Base-by-base conservation (phyloP, 2,329 filamentous ascomycete species). In the Exophiala calicioides region DNA sequence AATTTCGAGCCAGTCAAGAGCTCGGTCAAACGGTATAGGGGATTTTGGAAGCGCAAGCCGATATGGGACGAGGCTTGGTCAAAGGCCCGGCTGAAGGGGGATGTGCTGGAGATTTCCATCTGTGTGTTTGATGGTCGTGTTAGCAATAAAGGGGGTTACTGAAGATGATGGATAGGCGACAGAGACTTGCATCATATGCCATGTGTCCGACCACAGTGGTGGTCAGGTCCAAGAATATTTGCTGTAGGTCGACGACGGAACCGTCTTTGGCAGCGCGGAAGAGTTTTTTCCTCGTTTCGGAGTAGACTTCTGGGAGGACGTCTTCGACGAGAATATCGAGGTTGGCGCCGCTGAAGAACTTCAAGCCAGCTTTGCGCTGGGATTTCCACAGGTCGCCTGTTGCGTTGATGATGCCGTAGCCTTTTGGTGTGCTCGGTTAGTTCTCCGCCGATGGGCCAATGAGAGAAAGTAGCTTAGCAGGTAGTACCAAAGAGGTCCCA, bases 131-230 rank as follows among this genome's bases (percentile, higher is more conserved):
- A 3, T 40, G 27, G 32, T 8, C 16, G 10, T 49, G 7, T 37
- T 15, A 50, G 45, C 21, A 29, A 10, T 44, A 16, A 24, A 16
- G 18, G 3, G 29, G 47, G 19, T 52, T 24, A 26, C 24, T 26
- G 3, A 24, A 30, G 15, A 26, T 16, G 7, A 10, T 5, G 26
- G 16, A 36, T 38, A 6, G 2, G 18, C n/a, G 6, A 23, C 10
- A 47, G 16, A 31, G 9, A 56, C 65, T 56, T 62, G 72, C 74
- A 59, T 81, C 77, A 56, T 85, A 85, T 10, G 82, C 82, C 78
- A 84, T 82, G 51, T 75, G 74, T n/a, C 81, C 82, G 77, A 85
- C 84, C 18, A 85, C 60, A 47, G 80, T 73, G 16, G 81, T 84
- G 1, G 81, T 85, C 34, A 85, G 74, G 59, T 84, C 80, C 42